Percentiles rank a stretch among this genome's conserved stretches.
Conservation (phyloP, 331 rosid genomes). For the Arachis monticola region DNA sequence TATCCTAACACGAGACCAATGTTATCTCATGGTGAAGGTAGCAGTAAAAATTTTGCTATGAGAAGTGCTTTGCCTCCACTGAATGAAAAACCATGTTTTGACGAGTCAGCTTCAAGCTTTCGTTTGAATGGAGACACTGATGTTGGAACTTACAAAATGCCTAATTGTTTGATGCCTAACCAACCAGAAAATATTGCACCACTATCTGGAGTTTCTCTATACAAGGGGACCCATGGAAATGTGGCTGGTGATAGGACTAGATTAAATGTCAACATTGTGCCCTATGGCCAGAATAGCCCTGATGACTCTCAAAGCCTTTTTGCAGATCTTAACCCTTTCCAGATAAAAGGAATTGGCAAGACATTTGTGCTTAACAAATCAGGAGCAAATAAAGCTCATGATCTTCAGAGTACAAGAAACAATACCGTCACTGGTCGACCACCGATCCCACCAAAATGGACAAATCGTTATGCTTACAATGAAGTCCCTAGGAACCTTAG, state of each 20-base stretch:
- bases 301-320: conserved; percentile 79
- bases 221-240: conserved; percentile 78
- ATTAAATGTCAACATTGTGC: conserved; percentile 78
- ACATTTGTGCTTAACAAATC: conserved; percentile 60
- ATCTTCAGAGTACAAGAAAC: conserved; percentile 54
- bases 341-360: conserved; percentile 84
- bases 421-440: conserved; percentile 65
- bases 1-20: conserved; percentile 54
- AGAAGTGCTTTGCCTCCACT: conserved; percentile 42
- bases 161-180: conserved; percentile 48
- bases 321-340: conserved; percentile 94
- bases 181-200: conserved; percentile 56
- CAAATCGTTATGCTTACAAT: conserved; percentile 71
- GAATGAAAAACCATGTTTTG: conserved; percentile 58
- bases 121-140: conserved; percentile 52
- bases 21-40: conserved; percentile 67
- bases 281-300: conserved; percentile 64
- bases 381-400: conserved; percentile 67
- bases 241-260: conserved; percentile 69
- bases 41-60: conserved; percentile 59
- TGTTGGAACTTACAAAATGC: conserved; percentile 55
- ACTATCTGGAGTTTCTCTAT: conserved; percentile 58
- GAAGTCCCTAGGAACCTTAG: conserved; percentile 71
- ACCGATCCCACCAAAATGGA: conserved; percentile 70
- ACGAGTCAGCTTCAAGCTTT: conserved; percentile 55